Evolutionary conservation across 1,284 basidiomycete genomes (phyloP), one percentile per base, ranked within the genome.

Genomic region (Cryptococcus depauperatus): DNA sequence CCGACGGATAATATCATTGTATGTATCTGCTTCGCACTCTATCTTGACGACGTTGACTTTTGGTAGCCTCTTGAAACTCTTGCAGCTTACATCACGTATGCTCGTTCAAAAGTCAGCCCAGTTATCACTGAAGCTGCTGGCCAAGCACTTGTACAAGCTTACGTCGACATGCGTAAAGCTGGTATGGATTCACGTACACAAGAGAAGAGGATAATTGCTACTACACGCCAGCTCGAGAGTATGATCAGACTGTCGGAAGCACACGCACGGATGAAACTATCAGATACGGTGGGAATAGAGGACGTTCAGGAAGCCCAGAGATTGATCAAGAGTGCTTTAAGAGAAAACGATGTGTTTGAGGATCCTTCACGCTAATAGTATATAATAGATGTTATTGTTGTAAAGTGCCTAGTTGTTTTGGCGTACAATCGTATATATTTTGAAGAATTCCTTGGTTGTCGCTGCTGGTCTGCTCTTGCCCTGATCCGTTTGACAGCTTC

Each of bases 181-280:
- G 91, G 92, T 22, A 81, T 83, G 48, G 91, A 97, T 66, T 83
- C 88, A 3, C 81, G 89, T 19, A 80, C 80, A 2, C 79, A 79
- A 48, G 92, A 97, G 70, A 86, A 89, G 61, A 82, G 93, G 10
- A 98, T 98, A 70, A 98, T 95, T 0, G 93, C 95, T 1, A 98
- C 93, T 25, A 97, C 95, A 1, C 81, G 93, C 43, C 93, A 98
- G 71, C 80, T 98, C 25, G 93, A 98, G 71, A 86, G 83, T 57
- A 90, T 98, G 83, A 97, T 98, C 64, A 86, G 95, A n/a, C 78
- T 99, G 23, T 84, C 85, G 0, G 95, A 98, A 71, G 93, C 85
- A 0, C 93, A 98, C 64, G 92, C 93, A 0, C 79, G 92, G 19
- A 96, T 97, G 92, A 80, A 91, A 1, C 84, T 95, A 69, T 85